These are phyloP conservation scores for Mimosa bimucronata DNA, from an alignment of 306 rosid genomes.

Conservation along the genomic window DNA sequence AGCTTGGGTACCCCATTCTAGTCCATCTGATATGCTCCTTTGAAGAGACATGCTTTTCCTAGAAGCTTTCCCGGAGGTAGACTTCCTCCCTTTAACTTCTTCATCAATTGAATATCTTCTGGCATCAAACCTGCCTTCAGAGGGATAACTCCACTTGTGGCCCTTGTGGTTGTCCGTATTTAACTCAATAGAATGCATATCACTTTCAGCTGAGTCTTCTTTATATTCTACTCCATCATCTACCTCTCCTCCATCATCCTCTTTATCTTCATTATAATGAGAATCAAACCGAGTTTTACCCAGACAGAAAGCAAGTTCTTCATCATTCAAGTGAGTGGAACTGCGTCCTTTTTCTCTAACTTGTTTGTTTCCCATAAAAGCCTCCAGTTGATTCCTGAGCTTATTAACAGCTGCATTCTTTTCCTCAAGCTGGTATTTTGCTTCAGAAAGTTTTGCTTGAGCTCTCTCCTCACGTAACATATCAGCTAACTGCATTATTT, in stretches of 20 bases:
- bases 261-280: conserved; percentile 59
- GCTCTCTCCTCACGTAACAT: conserved; percentile 74
- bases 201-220: conserved; percentile 89
- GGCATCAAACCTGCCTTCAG: conserved; percentile 60
- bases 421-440: conserved; percentile 77
- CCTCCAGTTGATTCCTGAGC: conserved; percentile 87
- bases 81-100: conserved; percentile 68
- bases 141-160: conserved; percentile 69
- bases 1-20: conserved; percentile 70
- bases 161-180: conserved; percentile 83
- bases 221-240: conserved; percentile 70
- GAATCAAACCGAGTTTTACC: conserved; percentile 58
- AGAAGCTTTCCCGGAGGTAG: conserved; percentile 71
- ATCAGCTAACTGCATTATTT: conserved; percentile 72
- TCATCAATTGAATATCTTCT: conserved; percentile 60
- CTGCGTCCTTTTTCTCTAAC: conserved; percentile 63
- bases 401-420: conserved; percentile 79
- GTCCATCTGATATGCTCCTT: conserved; percentile 90
- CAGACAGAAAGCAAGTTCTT: conserved; percentile 64
- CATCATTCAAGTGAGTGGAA: conserved; percentile 65
- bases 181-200: conserved; percentile 89
- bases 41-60: conserved; percentile 82
- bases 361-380: conserved; percentile 74
- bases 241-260: conserved; percentile 81
- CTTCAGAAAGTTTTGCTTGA: conserved; percentile 71